Conservation (phyloP, 23 red algal genomes). For the Gracilaria vermiculophylla region DNA sequence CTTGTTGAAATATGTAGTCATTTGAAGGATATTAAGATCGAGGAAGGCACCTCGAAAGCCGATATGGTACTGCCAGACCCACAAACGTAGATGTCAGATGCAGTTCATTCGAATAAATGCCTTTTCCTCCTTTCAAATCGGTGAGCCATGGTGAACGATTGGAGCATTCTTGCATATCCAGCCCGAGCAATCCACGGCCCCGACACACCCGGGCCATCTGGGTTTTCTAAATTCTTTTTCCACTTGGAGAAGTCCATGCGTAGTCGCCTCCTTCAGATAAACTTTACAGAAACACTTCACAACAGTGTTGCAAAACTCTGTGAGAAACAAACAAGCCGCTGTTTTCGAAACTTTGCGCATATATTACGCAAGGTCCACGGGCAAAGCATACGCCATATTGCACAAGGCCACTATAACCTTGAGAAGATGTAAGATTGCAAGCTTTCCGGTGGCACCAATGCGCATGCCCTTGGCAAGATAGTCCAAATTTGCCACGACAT, state of each 20-base stretch:
- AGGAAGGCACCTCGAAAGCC: background rate
- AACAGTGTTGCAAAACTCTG: background rate
- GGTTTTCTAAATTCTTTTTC: background rate
- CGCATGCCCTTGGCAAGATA: background rate
- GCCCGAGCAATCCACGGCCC: background rate
- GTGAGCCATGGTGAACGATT: background rate
- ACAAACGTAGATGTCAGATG: slow-evolving; percentile 1
- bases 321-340: background rate
- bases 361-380: background rate
- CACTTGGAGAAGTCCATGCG: background rate
- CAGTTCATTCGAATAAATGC: background rate
- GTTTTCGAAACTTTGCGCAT: background rate
- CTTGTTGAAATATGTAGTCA: background rate
- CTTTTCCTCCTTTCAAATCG: background rate
- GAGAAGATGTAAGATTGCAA: background rate
- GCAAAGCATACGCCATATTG: background rate
- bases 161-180: slow-evolving; percentile 1
- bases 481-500: background rate
- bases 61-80: background rate
- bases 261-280: background rate
- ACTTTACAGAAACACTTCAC: background rate
- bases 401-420: background rate
- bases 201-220: background rate
- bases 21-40: slow-evolving; percentile 7
- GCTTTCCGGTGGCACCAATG: background rate